phyloP scores from a whole-genome alignment of 768 basidiomycete species.

The Tricholoma bakamatsutake region DNA sequence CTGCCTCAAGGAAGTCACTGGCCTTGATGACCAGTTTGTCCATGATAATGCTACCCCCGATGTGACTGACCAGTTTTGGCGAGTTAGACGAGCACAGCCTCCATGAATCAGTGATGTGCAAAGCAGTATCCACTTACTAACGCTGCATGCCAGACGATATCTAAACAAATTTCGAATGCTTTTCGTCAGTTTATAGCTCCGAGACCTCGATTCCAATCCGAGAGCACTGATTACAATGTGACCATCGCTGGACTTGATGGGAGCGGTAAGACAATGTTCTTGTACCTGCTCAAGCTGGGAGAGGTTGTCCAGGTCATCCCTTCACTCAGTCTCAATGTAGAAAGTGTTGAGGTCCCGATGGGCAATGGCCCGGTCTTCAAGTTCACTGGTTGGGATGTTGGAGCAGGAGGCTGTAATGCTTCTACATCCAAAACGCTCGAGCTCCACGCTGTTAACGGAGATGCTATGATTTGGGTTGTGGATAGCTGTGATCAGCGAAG shows the following conservation, averaged over 20 bases:
- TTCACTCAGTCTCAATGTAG: constrained; percentile 51
- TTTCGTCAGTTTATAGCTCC: too few species aligned
- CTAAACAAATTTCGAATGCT: too few species aligned
- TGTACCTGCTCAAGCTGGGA: constrained; percentile 37
- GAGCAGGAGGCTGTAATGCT: constrained; percentile 43
- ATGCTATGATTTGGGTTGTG: constrained; percentile 63
- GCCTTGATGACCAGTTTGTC: too few species aligned
- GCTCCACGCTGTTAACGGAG: constrained; percentile 25
- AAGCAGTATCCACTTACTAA: too few species aligned
- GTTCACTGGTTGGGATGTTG: constrained; percentile 60
- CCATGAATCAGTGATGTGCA: too few species aligned
- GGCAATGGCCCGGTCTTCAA: constrained; percentile 29
- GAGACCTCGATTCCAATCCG: constrained; percentile 21
- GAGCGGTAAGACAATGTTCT: constrained; percentile 41
- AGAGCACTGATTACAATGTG: constrained; percentile 12
- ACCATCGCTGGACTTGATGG: constrained; percentile 33
- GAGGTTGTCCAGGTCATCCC: constrained; percentile 34
- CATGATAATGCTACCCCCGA: too few species aligned
- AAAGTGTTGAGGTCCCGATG: constrained; percentile 35
- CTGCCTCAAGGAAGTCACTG: too few species aligned
- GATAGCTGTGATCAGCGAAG: constrained; percentile 47
- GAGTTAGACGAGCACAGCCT: too few species aligned
- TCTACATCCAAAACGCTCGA: constrained; percentile 27
- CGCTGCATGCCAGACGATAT: too few species aligned
- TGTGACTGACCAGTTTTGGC: too few species aligned